Conservation (phyloP, 1,284 basidiomycete species). For the Irpex lacteus region DNA sequence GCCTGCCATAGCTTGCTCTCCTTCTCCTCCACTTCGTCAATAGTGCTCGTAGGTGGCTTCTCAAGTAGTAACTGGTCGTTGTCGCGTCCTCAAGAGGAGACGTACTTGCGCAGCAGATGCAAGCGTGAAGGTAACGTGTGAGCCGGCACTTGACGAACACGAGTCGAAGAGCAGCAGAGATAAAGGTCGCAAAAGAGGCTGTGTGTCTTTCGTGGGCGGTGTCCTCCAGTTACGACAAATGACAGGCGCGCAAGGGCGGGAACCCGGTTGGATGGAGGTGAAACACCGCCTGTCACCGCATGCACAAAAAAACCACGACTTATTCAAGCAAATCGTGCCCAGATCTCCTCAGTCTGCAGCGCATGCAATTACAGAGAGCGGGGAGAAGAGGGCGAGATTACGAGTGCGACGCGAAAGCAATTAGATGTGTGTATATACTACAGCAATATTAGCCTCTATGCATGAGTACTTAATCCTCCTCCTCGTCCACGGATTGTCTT, state of each 20-base stretch:
- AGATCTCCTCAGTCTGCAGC: not conserved
- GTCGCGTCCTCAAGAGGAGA: not conserved
- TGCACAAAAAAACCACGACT: not conserved
- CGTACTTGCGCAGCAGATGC: not conserved
- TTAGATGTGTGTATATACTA: slow-evolving; percentile 23
- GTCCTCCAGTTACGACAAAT: not conserved
- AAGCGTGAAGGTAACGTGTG: slow-evolving; percentile 10
- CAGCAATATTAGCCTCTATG: slow-evolving; percentile 11
- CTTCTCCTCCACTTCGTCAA: slow-evolving; percentile 1
- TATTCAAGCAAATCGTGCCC: not conserved
- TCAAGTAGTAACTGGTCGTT: not conserved
- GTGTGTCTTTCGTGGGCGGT: not conserved
- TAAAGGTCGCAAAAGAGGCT: slow-evolving; percentile 2
- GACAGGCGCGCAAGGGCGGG: not conserved
- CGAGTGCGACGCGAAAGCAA: slow-evolving; percentile 11
- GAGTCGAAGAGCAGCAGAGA: slow-evolving; percentile 3
- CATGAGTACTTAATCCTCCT: slow-evolving; percentile 9
- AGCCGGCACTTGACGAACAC: not conserved
- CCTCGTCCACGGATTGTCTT: slow-evolving; percentile 18
- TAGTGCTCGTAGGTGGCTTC: not conserved
- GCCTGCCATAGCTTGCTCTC: slow-evolving; percentile 60
- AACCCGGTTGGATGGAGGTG: not conserved
- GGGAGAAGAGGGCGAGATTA: not conserved
- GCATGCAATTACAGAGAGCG: not conserved
- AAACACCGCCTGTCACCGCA: not conserved